phyloP scores from a whole-genome alignment of 805 yeast species.

The Yamadazyma takamatsuzukensis region DNA sequence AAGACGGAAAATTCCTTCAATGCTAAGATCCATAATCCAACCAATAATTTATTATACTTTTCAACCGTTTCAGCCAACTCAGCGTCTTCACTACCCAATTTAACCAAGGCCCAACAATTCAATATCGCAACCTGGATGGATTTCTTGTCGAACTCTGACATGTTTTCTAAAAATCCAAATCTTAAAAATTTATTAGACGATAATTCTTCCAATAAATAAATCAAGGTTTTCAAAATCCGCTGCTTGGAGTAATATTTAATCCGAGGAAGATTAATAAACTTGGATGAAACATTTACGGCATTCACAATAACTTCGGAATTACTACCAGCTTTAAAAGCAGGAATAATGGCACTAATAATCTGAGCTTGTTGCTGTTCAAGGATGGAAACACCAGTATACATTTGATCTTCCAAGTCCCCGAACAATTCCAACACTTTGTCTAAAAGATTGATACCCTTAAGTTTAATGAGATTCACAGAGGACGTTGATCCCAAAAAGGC shows the following conservation, averaged over 20 bases:
- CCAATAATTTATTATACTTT: conserved; percentile 56
- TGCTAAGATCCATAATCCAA: conserved; percentile 76
- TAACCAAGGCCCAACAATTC: conserved; percentile 71
- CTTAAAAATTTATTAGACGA: conserved; percentile 39
- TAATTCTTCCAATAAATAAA: conserved; percentile 61
- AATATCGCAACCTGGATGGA: conserved; percentile 58
- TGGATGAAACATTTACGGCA: conserved; percentile 76
- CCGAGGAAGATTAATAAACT: conserved; percentile 52
- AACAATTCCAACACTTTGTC: conserved; percentile 59
- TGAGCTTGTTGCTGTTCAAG: conserved; percentile 94
- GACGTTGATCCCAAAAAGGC: conserved; percentile 83
- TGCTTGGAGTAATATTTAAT: conserved; percentile 43
- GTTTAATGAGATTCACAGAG: conserved; percentile 53
- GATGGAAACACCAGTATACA: conserved; percentile 65
- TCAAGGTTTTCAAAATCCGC: conserved; percentile 58
- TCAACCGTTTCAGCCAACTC: conserved; percentile 49
- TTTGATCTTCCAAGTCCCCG: conserved; percentile 64
- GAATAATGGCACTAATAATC: conserved; percentile 82
- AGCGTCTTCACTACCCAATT: conserved; percentile 22
- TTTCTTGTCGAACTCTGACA: conserved; percentile 44
- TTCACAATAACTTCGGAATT: conserved; percentile 69
- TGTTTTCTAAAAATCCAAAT: conserved; percentile 53
- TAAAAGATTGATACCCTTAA: conserved; percentile 63
- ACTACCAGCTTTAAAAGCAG: conserved; percentile 75
- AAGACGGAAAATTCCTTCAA: conserved; percentile 70